A percentile compares a stretch with the other conserved stretches of the same genome.
Conservation (phyloP, 2,329 filamentous ascomycete genomes). For the Cyanodermella asteris region DNA sequence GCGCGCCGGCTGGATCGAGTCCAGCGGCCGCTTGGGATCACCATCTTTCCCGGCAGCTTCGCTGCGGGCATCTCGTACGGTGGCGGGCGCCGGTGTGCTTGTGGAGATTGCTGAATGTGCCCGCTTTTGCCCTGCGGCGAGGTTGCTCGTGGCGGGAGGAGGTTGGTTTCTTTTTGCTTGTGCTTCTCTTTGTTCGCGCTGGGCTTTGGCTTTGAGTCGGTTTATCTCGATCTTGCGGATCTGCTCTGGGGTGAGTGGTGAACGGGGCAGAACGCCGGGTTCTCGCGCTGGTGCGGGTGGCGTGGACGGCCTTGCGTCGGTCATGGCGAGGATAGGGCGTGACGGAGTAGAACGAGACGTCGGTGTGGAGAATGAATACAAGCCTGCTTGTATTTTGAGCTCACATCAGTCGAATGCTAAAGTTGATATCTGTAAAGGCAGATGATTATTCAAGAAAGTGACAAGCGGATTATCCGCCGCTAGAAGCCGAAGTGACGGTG, state of each 20-base stretch:
- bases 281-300: constrained; percentile 18
- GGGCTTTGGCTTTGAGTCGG: constrained; percentile 69
- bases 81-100: constrained; percentile 28
- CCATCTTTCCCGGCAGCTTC: constrained; percentile 15
- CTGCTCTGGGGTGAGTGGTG: constrained; percentile 37
- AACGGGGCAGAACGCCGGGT: constrained; percentile 19
- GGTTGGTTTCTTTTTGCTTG: constrained; percentile 15
- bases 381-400: no score
- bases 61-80: constrained; percentile 45
- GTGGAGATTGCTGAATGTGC: constrained; percentile 41
- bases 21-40: constrained; percentile 16
- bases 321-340: constrained; percentile 8
- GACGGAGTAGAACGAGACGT: no score
- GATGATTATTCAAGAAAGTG: no score
- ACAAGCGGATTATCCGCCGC: no score
- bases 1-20: constrained; percentile 48
- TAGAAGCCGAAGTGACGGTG: no score
- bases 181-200: constrained; percentile 51
- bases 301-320: constrained; percentile 21
- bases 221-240: constrained; percentile 53
- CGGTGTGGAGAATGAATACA: no score
- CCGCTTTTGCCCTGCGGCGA: constrained; percentile 49
- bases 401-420: no score
- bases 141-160: constrained; percentile 19
- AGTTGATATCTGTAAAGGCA: no score